Evolutionary conservation across 345 rosid species (phyloP), one percentile per base, ranked within the genome.

Genomic region (Lagerstroemia speciosa): DNA sequence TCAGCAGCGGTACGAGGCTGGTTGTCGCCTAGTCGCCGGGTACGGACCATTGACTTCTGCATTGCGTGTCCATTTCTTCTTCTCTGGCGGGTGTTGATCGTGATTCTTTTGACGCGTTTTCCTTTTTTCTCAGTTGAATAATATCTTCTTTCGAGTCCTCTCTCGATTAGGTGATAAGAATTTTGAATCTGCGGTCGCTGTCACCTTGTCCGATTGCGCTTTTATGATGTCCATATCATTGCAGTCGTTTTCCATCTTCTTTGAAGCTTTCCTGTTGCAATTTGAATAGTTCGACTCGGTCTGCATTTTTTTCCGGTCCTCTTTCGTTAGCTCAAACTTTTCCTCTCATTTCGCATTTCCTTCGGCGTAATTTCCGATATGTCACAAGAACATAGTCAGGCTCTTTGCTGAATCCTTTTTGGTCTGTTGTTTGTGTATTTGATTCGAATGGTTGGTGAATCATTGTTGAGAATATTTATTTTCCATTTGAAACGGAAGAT

Each of bases 1-100:
- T 80, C 98, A 86, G 79, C 98, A 93, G 73, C 91, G 94, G 6
- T 90, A 93, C 74, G 89, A 87, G 75, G 86, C 79, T 74, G 96
- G 98, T 45, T 87, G 86, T 65, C 98, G 98, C 78, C 98, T 93
- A 82, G 89, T 93, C 37, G 96, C 98, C 63, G 63, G 63, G 63
- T 58, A 58, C 63, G 63, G 33, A 7, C 20, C 33, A 12, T n/a
- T 14, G 11, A 10, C 33, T 52, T 6, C 70, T 12, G 40, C 55
- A 43, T 30, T 37, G 6, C 22, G 32, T 67, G n/a, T 65, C 11
- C 40, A 62, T 63, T 27, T 38, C 33, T 8, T 38, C n/a, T 6
- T 38, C 33, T 41, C 29, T 14, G 65, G 66, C 67, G 53, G 34
- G 31, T 53, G 52, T 27, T 34, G 43, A 53, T 53, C 17, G 46